Base-by-base conservation (phyloP, 2,329 filamentous ascomycete genomes). In the Pseudogymnoascus sp. region DNA sequence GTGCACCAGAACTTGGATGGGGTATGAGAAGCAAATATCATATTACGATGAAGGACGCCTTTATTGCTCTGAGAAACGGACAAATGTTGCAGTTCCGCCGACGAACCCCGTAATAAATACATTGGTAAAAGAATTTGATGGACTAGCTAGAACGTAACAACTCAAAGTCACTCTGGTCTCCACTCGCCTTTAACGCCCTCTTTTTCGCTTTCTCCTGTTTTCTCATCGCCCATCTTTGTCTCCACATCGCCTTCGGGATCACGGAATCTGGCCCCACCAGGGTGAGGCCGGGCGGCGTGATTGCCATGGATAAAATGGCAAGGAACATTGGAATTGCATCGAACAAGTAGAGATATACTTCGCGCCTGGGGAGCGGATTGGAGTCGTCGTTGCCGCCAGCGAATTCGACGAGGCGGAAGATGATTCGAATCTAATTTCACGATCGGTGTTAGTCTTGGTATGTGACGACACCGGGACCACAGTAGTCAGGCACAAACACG, bases 371-470 rank as follows among this genome's bases (percentile, higher is more conserved):
- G 0, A 75, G 72, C 65, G 78, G 81, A 29, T 80, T 82, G 16
- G 72, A 66, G 2, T 67, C 65, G 41, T 72, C 71, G 26, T 77
- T 68, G 3, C 81, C 81, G 11, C 74, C 73, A 0, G 75, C 75
- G 67, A 82, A 87, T 69, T 87, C 83, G 59, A 76, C 70, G 1
- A 88, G 76, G 26, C 83, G 82, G 72, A 81, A 88, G 64, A 84
- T 78, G 69, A 87, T 85, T 19, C 85, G 80, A 31, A 79, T 70
- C 77, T 82, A 61, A 8, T 6, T 19, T 26, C 26, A 11, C 4
- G 39, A 61, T 33, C 4, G 6, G 5, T 19, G n/a, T 43, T 6
- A 52, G 29, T 16, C 11, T 61, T 45, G 23, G 14, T 26, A 55
- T 61, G 21, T 3, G 10, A 21, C 16, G n/a, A 19, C n/a, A 8